Evolutionary conservation across 2,329 filamentous ascomycete species (phyloP), one percentile per base, ranked within the genome.

Genomic region (Ustilaginoidea virens): DNA sequence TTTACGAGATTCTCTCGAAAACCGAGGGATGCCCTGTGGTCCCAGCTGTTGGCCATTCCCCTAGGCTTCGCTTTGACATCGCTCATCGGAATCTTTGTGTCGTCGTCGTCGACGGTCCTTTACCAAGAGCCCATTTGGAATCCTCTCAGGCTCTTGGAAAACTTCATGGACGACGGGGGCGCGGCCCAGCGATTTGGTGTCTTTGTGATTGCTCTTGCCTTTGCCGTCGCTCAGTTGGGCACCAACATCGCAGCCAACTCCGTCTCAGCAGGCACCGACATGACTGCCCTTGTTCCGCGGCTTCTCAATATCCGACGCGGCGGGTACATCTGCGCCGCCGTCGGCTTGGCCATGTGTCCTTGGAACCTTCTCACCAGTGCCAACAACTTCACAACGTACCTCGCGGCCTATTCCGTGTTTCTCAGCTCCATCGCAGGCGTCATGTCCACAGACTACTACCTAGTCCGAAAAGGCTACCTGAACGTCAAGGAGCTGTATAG

Each of bases 361-460:
- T 87, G 77, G 70, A 80, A 80, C 35, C 66, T 93, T 0, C 68
- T 92, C 7, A 73, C 67, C 2, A 61, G 61, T 25, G 70, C 71
- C 25, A 92, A 87, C 60, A 74, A 77, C 53, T 93, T 93, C 58
- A 90, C 81, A 1, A 92, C 81, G 4, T 93, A 93, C 47, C 71
- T 94, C 1, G 90, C 80, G 1, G 79, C 86, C 1, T 93, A 93
- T 59, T 85, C 80, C 3, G 83, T 94, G 32, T 94, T 94, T 56
- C 66, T 94, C n/a, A 86, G 80, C 34, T 83, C 80, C 24, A 92
- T 94, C 37, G 85, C 82, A 1, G 86, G 86, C n/a, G 82, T 92
- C 38, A 90, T 93, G 58, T 62, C 85, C 35, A 69, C 66, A 40
- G 86, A 94, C 52, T 94, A 94, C 60, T 94, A 92, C 53, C 36